Evolutionary conservation across 225 moss, liverwort and hornwort species (phyloP).

Genomic region (Pleurozium schreberi): DNA sequence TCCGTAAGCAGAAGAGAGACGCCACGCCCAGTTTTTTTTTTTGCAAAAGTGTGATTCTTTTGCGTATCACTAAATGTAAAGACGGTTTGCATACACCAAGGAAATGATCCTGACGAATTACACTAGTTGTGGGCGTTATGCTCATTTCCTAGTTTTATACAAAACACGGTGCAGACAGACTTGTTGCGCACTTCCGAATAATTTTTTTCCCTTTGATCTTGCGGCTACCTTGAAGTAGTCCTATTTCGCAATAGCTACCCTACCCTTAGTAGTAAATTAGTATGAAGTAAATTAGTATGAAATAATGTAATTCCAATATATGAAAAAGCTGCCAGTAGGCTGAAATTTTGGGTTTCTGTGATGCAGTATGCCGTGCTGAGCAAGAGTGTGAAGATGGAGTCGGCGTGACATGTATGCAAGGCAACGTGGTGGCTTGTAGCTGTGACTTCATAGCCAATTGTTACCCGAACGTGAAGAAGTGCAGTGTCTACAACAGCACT

Average conservation of each 20-base stretch:
- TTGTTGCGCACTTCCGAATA: neutral
- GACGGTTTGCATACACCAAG: too few species aligned
- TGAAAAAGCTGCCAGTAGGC: neutral
- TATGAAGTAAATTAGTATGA: neutral
- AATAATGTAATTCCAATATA: neutral
- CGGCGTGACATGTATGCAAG: conserved; percentile 37
- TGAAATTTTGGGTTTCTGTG: neutral
- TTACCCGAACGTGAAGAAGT: conserved; percentile 22
- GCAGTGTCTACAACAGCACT: conserved; percentile 37
- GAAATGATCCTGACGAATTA: neutral
- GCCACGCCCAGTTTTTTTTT: too few species aligned
- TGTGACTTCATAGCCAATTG: conserved; percentile 28
- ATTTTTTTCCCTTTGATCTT: neutral
- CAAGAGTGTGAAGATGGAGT: conserved; percentile 40
- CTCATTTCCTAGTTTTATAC: neutral
- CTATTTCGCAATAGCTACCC: neutral
- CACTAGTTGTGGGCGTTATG: too few species aligned
- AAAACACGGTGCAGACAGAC: neutral
- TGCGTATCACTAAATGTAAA: neutral
- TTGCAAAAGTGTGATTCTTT: neutral
- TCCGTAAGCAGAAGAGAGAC: neutral
- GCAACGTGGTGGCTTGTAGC: conserved; percentile 26
- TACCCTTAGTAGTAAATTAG: neutral
- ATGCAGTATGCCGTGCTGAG: conserved; percentile 25
- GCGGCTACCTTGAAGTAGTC: neutral